These are phyloP conservation scores for Phoenix roebelenii DNA, from an alignment of 176 grass and related monocot genomes.

Conservation along the genomic window DNA sequence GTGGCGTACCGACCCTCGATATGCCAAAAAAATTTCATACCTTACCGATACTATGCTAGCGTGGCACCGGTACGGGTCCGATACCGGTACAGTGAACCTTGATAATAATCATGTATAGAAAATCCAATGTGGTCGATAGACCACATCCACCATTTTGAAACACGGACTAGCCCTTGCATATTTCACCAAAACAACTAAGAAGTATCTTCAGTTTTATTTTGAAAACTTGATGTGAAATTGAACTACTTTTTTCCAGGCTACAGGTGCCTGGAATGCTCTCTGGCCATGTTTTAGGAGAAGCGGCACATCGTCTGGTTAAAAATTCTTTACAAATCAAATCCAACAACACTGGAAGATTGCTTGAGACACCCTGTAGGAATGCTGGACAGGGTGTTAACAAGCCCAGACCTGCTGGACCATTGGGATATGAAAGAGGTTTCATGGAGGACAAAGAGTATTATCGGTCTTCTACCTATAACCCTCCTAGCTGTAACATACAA, in stretches of 20 bases:
- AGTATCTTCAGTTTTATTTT: not conserved
- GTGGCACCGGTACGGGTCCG: too few species aligned
- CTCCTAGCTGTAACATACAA: constrained; percentile 12
- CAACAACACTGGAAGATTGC: constrained; percentile 38
- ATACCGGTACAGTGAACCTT: too few species aligned
- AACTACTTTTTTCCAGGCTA: constrained; percentile 39
- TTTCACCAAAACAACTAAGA: not conserved
- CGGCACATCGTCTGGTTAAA: constrained; percentile 87
- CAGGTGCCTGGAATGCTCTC: constrained; percentile 78
- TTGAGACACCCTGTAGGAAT: constrained; percentile 55
- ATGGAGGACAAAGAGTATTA: constrained; percentile 19
- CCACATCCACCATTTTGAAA: too few species aligned
- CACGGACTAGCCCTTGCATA: not conserved
- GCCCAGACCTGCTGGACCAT: constrained; percentile 49
- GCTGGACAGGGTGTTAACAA: constrained; percentile 32
- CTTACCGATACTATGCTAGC: too few species aligned
- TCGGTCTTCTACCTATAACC: constrained; percentile 19
- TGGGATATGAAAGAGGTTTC: constrained; percentile 66
- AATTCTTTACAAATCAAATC: constrained; percentile 83
- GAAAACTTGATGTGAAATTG: not conserved
- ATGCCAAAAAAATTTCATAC: too few species aligned
- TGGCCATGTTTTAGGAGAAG: constrained; percentile 69
- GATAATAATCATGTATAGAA: too few species aligned
- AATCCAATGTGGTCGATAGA: too few species aligned
- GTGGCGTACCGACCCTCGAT: too few species aligned